Evolutionary conservation across 257 asterid species (phyloP).

Genomic region (Rhazya stricta): DNA sequence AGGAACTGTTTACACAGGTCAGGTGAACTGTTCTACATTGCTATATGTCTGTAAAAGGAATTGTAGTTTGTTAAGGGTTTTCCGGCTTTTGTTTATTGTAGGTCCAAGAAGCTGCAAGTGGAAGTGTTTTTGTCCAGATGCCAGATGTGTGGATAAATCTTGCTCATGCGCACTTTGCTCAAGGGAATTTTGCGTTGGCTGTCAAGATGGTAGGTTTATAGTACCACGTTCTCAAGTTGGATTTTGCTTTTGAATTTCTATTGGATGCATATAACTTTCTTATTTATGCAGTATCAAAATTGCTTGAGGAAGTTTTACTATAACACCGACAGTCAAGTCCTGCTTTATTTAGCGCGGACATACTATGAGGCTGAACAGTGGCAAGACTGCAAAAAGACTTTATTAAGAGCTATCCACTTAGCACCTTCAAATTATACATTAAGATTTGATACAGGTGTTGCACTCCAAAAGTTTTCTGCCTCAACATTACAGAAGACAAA

Average conservation of each 20-base stretch:
- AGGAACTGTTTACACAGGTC: slow-evolving; percentile 95
- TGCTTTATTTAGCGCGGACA: slow-evolving; percentile 93
- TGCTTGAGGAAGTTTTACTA: slow-evolving; percentile 84
- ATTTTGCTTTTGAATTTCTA: slow-evolving; percentile 1
- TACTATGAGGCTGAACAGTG: slow-evolving; percentile 99
- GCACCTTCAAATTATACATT: slow-evolving; percentile 92
- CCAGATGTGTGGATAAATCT: slow-evolving; percentile 99
- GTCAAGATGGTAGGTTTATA: slow-evolving; percentile 72
- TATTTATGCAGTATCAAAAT: slow-evolving; percentile 75
- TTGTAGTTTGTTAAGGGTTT: slow-evolving; percentile 13
- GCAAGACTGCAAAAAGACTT: slow-evolving; percentile 94
- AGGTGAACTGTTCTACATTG: slow-evolving; percentile 19
- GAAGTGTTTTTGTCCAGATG: slow-evolving; percentile 77
- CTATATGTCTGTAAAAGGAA: slow-evolving; percentile 8
- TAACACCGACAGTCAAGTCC: slow-evolving; percentile 91
- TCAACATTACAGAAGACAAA: slow-evolving; percentile 92
- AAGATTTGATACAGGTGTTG: slow-evolving; percentile 86
- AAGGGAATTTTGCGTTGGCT: slow-evolving; percentile 88
- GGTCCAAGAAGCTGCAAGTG: slow-evolving; percentile 99
- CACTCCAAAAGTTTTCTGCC: slow-evolving; percentile 95
- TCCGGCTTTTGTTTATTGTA: slow-evolving; percentile 24
- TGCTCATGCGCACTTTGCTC: slow-evolving; percentile 99
- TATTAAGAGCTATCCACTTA: slow-evolving; percentile 93
- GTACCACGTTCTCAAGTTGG: neutral
- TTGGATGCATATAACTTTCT: slow-evolving; percentile 2